Base-by-base conservation (phyloP, 257 asterid genomes). In the Gynochthodes officinalis region DNA sequence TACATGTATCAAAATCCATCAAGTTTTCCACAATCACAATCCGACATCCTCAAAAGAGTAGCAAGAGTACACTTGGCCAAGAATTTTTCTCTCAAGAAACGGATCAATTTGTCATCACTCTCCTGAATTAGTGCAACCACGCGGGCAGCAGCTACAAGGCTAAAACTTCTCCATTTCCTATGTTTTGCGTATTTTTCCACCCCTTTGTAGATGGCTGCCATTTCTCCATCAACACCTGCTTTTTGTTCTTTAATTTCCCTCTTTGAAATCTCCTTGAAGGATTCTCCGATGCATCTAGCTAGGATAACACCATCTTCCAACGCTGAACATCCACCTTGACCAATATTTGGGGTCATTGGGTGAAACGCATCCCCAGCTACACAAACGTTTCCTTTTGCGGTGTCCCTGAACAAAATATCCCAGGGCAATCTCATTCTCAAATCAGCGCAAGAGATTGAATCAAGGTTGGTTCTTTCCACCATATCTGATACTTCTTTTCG, bases 371-470 rank as follows among this genome's bases (percentile, higher is more conserved):
- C 67, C 0, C 67, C 67, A 7, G 67, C 67, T 35, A 62, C 48
- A 37, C 67, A 62, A 12, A 62, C 48, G 28, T 62, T 62, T 37
- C 67, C 16, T 62, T 35, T 37, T 9, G 67, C 67, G 1, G 13
- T 37, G 5, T 62, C 48, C 67, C 23, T 62, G 3, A 62, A 2
- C 48, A 62, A 19, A 18, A 62, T 33, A 18, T 62, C 67, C 67
- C 67, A 62, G n/a, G 67, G 67, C 67, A 62, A 15, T 37, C 67
- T 62, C 67, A 62, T 62, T 35, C n/a, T 61, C 66, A 61, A 33
- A 21, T 61, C 44, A 0, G 44, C n/a, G 2, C 25, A 61, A 4
- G 66, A 32, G 44, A 61, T 32, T 6, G 66, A 61, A 62, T 62
- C 67, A 25, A 62, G 67, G 30, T 62, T 62, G 15, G 67, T 62